phyloP scores from a whole-genome alignment of 2,329 filamentous ascomycete species.

The Thyridium curvatum region DNA sequence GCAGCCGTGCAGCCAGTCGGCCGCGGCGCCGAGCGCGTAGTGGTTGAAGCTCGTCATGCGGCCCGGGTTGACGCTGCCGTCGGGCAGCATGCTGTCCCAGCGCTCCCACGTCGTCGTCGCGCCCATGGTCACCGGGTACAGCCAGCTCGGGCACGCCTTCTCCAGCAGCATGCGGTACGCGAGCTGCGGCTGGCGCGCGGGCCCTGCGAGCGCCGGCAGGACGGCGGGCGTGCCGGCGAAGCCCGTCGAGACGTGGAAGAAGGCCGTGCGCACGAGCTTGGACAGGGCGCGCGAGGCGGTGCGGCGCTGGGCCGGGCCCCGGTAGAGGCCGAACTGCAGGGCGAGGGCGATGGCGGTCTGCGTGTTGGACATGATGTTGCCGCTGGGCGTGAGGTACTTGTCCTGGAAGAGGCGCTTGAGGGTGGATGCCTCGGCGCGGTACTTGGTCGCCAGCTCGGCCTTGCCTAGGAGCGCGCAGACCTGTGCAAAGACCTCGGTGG shows the following conservation, averaged over 20 bases:
- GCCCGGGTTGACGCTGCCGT: constrained; percentile 28
- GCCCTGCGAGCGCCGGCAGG: constrained; percentile 8
- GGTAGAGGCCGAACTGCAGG: too few relatives aligned
- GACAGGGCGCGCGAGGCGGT: constrained; percentile 1
- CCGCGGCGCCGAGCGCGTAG: constrained; percentile 31
- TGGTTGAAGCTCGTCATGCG: constrained; percentile 35
- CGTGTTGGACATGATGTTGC: constrained; percentile 7
- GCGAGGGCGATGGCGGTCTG: constrained; percentile 11
- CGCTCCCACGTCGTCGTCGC: constrained; percentile 35
- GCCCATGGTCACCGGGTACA: constrained; percentile 30
- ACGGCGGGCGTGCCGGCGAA: constrained; percentile 18
- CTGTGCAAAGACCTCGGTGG: constrained; percentile 13
- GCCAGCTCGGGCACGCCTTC: constrained; percentile 23
- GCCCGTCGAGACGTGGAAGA: constrained; percentile 15
- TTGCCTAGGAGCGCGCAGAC: constrained; percentile 11
- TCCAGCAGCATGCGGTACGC: constrained; percentile 28
- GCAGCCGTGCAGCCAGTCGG: constrained; percentile 27
- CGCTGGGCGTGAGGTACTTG: constrained; percentile 8
- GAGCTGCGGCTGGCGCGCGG: constrained; percentile 1
- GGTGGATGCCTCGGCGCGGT: not conserved
- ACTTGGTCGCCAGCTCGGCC: constrained; percentile 7
- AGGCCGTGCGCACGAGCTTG: constrained; percentile 3
- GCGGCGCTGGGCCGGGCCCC: too few relatives aligned
- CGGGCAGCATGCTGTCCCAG: constrained; percentile 30
- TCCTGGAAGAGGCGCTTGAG: constrained; percentile 12